Percentiles rank a stretch among this genome's conserved stretches.
These are phyloP conservation scores for Artemisia tridentata DNA, from an alignment of 129 eudicot species.

Conservation along the genomic window DNA sequence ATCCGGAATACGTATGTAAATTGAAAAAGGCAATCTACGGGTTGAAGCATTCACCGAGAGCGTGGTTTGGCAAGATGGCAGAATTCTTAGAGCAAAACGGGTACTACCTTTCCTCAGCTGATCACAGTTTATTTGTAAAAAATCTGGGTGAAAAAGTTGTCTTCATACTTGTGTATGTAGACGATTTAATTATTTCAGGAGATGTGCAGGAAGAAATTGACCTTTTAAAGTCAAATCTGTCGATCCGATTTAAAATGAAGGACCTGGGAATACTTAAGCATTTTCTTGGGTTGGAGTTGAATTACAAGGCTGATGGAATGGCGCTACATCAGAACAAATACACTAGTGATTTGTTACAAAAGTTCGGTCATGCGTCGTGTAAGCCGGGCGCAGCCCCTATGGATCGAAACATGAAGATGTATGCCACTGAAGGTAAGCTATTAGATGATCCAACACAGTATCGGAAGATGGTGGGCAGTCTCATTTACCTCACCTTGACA, in stretches of 20 bases:
- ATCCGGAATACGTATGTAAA: neutral
- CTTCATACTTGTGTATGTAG: neutral
- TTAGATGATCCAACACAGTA: too few species aligned
- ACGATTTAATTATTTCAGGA: neutral
- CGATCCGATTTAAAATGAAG: neutral
- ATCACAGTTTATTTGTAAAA: neutral
- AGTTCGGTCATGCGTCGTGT: too few species aligned
- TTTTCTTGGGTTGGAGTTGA: neutral
- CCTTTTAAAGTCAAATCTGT: neutral
- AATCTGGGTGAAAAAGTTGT: neutral
- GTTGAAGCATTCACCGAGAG: neutral
- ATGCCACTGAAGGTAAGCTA: too few species aligned
- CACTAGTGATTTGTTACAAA: neutral
- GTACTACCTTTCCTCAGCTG: neutral
- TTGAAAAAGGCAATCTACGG: neutral
- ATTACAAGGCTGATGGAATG: neutral
- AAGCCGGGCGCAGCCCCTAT: neutral
- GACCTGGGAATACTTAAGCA: neutral
- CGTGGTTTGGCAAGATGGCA: neutral
- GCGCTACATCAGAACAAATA: neutral
- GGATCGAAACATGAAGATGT: neutral
- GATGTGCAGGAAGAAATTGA: neutral
- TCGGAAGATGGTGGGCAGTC: neutral
- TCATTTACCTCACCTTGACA: neutral
- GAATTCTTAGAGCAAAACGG: neutral